A percentile compares a stretch with the other conserved stretches of the same genome.
Evolutionary conservation across 2,329 filamentous ascomycete species (phyloP).

Genomic region (Clonostachys solani): DNA sequence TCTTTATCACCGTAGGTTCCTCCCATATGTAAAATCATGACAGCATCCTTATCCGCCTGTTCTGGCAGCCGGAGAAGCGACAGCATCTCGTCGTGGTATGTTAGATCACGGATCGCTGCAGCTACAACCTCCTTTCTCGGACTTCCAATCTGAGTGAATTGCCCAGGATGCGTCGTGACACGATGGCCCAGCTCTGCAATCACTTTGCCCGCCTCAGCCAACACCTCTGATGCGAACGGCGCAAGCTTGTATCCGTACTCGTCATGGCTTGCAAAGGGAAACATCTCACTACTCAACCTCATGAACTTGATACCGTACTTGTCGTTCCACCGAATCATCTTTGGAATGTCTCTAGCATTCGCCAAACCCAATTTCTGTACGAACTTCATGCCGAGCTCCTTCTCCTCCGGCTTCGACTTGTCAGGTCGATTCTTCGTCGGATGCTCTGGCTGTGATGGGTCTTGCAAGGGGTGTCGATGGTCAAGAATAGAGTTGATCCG

Average conservation of each 20-base stretch:
- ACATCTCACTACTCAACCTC: conserved; percentile 92
- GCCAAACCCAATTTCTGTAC: conserved; percentile 74
- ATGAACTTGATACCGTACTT: conserved; percentile 90
- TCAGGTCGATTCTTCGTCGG: conserved; percentile 83
- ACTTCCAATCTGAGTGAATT: conserved; percentile 88
- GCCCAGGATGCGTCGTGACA: conserved; percentile 86
- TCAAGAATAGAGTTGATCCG: conserved; percentile 88
- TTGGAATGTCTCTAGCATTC: conserved; percentile 78
- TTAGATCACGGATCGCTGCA: conserved; percentile 74
- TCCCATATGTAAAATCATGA: conserved; percentile 94
- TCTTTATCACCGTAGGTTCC: conserved; percentile 84
- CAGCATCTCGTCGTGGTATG: conserved; percentile 85
- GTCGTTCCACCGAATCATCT: conserved; percentile 90
- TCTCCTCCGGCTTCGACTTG: conserved; percentile 61
- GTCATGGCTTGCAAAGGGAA: conserved; percentile 87
- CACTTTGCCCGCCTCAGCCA: conserved; percentile 73
- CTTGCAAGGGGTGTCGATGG: conserved; percentile 74
- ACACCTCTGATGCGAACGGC: conserved; percentile 73
- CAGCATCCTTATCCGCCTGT: conserved; percentile 77
- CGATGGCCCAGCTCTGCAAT: conserved; percentile 77
- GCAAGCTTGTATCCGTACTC: conserved; percentile 83
- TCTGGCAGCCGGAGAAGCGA: conserved; percentile 70
- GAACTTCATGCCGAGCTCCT: conserved; percentile 64
- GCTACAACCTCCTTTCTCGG: conserved; percentile 73
- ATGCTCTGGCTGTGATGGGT: conserved; percentile 74